These are phyloP conservation scores for Arachis stenosperma DNA, from an alignment of 306 rosid species.

Conservation along the genomic window DNA sequence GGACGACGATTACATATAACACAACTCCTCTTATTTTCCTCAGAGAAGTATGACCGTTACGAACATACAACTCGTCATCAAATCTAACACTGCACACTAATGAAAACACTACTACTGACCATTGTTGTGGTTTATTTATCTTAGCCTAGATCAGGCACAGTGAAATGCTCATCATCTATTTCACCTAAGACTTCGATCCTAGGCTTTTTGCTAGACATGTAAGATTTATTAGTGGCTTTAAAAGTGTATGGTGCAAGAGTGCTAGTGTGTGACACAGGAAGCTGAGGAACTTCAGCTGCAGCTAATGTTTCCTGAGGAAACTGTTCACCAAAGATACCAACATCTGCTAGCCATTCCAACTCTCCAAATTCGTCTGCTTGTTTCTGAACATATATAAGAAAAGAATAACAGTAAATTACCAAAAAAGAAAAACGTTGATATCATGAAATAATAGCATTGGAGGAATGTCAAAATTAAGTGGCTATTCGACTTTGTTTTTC, in stretches of 20 bases:
- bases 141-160: slow-evolving; percentile 75
- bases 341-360: slow-evolving; percentile 85
- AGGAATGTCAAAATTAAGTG: slow-evolving; percentile 4
- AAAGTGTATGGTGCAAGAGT: slow-evolving; percentile 37
- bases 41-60: slow-evolving; percentile 25
- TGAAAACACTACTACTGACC: neutral
- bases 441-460: neutral
- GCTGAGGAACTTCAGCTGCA: slow-evolving; percentile 96
- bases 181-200: slow-evolving; percentile 65
- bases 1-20: no score
- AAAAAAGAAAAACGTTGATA: neutral
- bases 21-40: slow-evolving; percentile 9
- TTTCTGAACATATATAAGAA: slow-evolving; percentile 54
- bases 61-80: slow-evolving; percentile 32
- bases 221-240: slow-evolving; percentile 55
- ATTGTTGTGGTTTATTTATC: neutral
- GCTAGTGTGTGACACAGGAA: slow-evolving; percentile 59
- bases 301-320: slow-evolving; percentile 68
- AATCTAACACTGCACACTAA: slow-evolving; percentile 3
- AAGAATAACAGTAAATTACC: neutral
- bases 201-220: slow-evolving; percentile 69
- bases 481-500: neutral
- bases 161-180: slow-evolving; percentile 68
- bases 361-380: slow-evolving; percentile 84
- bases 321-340: slow-evolving; percentile 73